Evolutionary conservation across 1,284 basidiomycete genomes (phyloP).

Genomic region (Athelia sp.): DNA sequence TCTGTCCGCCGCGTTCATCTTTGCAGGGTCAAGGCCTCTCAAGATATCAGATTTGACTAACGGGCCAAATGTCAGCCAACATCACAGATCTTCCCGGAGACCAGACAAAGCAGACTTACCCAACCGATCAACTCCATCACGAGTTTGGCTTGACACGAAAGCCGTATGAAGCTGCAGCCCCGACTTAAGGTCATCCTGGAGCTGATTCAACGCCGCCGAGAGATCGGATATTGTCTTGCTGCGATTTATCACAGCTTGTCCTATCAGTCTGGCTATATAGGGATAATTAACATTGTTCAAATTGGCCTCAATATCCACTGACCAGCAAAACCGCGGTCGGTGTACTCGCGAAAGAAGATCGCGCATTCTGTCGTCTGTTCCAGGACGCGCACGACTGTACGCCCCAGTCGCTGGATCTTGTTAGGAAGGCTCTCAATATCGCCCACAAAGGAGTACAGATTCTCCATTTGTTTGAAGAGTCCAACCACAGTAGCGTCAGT

Average conservation of each 20-base stretch:
- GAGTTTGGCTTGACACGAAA: neutral
- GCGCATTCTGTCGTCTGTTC: conserved; percentile 7
- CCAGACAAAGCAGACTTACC: neutral
- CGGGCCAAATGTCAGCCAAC: neutral
- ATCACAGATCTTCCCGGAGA: neutral
- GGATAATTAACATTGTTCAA: neutral
- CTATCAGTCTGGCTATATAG: neutral
- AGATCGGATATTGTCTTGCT: neutral
- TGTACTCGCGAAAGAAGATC: conserved; percentile 7
- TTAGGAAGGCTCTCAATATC: neutral
- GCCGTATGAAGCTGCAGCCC: neutral
- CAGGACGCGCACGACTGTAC: neutral
- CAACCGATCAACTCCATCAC: neutral
- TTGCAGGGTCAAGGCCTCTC: neutral
- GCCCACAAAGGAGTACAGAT: conserved; percentile 4
- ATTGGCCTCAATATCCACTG: neutral
- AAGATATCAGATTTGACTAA: neutral
- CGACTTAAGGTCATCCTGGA: neutral
- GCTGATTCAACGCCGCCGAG: neutral
- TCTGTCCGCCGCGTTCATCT: conserved; percentile 2
- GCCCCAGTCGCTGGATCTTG: conserved; percentile 2
- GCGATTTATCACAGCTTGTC: neutral
- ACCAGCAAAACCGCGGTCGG: conserved; percentile 5
- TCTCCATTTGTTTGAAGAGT: conserved; percentile 5
- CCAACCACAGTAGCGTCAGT: conserved; percentile 2